Conservation (phyloP, 2,329 filamentous ascomycete species). For the Hawksworthiomyces lignivorus region DNA sequence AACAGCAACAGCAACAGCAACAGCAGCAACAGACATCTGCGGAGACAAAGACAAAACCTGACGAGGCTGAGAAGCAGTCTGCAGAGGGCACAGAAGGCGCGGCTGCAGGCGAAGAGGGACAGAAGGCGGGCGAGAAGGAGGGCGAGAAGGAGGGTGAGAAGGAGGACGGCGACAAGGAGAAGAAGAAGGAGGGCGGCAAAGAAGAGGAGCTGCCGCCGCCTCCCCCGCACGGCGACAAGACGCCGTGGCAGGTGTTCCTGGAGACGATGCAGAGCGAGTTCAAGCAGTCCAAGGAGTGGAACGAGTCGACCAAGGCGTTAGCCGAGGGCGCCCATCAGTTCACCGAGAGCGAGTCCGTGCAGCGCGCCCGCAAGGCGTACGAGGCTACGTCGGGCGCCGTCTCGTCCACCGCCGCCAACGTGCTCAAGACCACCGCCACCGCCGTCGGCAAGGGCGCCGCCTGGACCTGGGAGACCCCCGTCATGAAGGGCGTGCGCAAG, state of each 20-base stretch:
- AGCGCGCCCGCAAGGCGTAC: constrained; percentile 78
- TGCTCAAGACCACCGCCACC: constrained; percentile 76
- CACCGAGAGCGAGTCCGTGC: constrained; percentile 84
- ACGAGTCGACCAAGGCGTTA: constrained; percentile 94
- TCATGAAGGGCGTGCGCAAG: constrained; percentile 84
- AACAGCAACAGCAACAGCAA: constrained; percentile 24
- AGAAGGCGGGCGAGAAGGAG: constrained; percentile 40
- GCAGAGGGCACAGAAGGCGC: constrained; percentile 23
- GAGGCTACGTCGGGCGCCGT: constrained; percentile 79
- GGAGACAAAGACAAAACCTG: no score
- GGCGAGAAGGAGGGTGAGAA: constrained; percentile 37
- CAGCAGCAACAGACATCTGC: constrained; percentile 16
- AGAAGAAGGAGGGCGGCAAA: constrained; percentile 25
- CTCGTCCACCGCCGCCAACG: constrained; percentile 67
- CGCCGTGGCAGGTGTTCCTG: constrained; percentile 96
- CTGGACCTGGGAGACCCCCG: constrained; percentile 95
- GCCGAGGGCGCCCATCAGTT: constrained; percentile 85
- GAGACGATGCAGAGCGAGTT: constrained; percentile 94
- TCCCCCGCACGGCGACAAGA: constrained; percentile 96
- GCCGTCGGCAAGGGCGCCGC: constrained; percentile 84
- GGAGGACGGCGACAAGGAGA: constrained; percentile 43
- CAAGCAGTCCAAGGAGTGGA: constrained; percentile 97
- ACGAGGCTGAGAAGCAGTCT: constrained; percentile 23
- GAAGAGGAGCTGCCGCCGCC: constrained; percentile 70
- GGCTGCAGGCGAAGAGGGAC: constrained; percentile 30